phyloP scores from a whole-genome alignment of 208 protist species.

The Angomonas deanei region DNA sequence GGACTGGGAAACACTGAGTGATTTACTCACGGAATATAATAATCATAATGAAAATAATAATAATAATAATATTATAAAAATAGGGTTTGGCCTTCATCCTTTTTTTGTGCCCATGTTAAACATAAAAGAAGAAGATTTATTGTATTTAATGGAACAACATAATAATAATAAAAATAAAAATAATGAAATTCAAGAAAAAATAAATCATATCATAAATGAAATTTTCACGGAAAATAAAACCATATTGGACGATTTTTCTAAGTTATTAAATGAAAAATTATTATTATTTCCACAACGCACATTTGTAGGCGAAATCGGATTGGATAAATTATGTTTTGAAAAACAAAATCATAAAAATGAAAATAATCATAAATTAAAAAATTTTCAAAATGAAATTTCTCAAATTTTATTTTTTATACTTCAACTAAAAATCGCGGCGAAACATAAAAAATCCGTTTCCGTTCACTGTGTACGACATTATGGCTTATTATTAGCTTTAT shows the following conservation, averaged over 20 bases:
- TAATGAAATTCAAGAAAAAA: neutral
- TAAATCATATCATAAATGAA: neutral
- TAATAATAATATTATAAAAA: neutral
- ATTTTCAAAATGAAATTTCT: neutral
- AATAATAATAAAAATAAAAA: conserved; percentile 8
- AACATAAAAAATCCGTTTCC: conserved; percentile 50
- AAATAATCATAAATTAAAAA: neutral
- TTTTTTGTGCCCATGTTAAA: neutral
- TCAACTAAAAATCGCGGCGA: conserved; percentile 60
- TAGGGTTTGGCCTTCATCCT: neutral
- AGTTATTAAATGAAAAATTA: conserved; percentile 32
- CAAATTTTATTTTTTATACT: conserved; percentile 3
- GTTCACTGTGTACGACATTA: conserved; percentile 82
- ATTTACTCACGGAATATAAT: neutral
- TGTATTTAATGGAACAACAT: neutral
- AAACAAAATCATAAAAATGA: conserved; percentile 5
- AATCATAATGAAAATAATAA: neutral
- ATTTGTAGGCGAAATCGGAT: conserved; percentile 81
- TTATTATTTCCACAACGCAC: conserved; percentile 31
- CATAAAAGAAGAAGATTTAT: neutral
- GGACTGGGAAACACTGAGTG: conserved; percentile 46
- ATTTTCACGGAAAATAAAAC: conserved; percentile 4
- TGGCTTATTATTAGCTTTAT: conserved; percentile 44
- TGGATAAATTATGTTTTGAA: conserved; percentile 73
- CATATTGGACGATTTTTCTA: conserved; percentile 24